phyloP scores from a whole-genome alignment of 306 rosid species.

The Vigna angularis region DNA sequence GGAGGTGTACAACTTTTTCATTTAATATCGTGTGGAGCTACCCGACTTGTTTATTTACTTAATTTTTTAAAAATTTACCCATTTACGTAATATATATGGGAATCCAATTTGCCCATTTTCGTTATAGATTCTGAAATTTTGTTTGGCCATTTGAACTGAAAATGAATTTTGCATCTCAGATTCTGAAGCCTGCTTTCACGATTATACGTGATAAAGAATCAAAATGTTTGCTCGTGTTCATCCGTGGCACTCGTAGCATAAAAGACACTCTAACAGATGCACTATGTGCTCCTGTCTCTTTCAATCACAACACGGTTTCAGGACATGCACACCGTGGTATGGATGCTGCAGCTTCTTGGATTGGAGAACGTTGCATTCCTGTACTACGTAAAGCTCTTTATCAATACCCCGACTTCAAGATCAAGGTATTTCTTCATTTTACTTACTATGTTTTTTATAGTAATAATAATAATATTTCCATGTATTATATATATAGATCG shows the following conservation, averaged over 20 bases:
- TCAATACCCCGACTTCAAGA: constrained; percentile 71
- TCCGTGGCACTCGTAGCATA: constrained; percentile 95
- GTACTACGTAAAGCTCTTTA: constrained; percentile 67
- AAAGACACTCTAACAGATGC: constrained; percentile 96
- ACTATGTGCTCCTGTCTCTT: constrained; percentile 90
- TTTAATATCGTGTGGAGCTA: no score
- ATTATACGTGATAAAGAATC: constrained; percentile 69
- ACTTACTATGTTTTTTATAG: no score
- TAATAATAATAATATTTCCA: not conserved
- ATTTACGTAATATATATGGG: no score
- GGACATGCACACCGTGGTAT: constrained; percentile 98
- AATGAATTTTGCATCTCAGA: constrained; percentile 46
- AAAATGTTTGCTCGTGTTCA: constrained; percentile 82
- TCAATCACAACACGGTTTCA: constrained; percentile 73
- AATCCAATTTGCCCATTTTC: no score
- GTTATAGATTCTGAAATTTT: no score
- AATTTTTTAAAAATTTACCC: no score
- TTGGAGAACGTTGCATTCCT: constrained; percentile 76
- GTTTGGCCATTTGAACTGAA: not conserved
- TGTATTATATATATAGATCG: constrained; percentile 59
- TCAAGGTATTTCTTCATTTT: constrained; percentile 54
- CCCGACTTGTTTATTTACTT: no score
- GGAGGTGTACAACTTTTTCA: no score
- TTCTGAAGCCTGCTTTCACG: constrained; percentile 93
- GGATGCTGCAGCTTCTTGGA: constrained; percentile 98